These are phyloP conservation scores for Stagonosporopsis tanaceti DNA, from an alignment of 2,329 filamentous ascomycete genomes.

Conservation along the genomic window DNA sequence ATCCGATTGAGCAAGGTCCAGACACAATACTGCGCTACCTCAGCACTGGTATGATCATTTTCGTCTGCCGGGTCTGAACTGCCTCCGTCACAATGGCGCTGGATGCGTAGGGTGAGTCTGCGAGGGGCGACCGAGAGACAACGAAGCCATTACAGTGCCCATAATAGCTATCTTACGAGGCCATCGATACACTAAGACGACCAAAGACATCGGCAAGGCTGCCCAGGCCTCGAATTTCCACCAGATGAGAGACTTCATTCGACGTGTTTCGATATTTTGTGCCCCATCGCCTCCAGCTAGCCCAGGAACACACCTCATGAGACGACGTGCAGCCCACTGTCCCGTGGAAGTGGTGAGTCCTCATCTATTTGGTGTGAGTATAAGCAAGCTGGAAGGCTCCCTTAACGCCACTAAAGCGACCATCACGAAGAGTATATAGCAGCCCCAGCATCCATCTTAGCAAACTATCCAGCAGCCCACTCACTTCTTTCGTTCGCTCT, in stretches of 20 bases:
- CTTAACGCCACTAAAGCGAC: constrained; percentile 4
- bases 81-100: constrained; percentile 12
- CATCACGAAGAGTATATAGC: constrained; percentile 5
- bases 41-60: constrained; percentile 2
- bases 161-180: constrained; percentile 7
- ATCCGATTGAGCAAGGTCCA: constrained; percentile 15
- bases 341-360: constrained; percentile 1
- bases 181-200: constrained; percentile 4
- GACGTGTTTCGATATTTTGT: constrained; percentile 9
- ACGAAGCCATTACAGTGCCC: neutral
- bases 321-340: constrained; percentile 9
- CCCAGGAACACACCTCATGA: neutral
- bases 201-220: neutral
- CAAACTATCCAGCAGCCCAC: constrained; percentile 28
- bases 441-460: neutral
- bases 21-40: constrained; percentile 10
- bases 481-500: constrained; percentile 24
- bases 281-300: constrained; percentile 3
- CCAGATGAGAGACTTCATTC: neutral
- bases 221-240: neutral
- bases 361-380: constrained; percentile 4
- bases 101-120: constrained; percentile 16
- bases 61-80: constrained; percentile 1
- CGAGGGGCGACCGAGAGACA: constrained; percentile 11
- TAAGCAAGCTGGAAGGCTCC: constrained; percentile 1